A percentile compares a stretch with the other conserved stretches of the same genome.
phyloP scores from a whole-genome alignment of 768 basidiomycete species.

The Termitomyces sp. region DNA sequence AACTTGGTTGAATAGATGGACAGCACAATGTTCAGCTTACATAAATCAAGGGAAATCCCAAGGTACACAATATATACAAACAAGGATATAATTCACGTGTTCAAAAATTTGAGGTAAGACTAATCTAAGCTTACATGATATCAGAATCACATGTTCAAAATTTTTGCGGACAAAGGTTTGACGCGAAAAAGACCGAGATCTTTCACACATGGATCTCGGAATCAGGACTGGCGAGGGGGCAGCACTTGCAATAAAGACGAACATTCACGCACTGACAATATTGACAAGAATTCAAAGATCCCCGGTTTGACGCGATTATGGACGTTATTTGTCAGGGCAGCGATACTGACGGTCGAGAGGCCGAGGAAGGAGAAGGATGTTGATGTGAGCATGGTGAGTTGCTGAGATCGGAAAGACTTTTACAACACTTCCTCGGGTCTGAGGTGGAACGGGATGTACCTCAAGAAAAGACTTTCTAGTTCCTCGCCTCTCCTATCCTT shows the following conservation, averaged over 20 bases:
- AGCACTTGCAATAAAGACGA: not conserved
- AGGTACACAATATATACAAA: no score
- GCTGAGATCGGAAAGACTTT: conserved; percentile 24
- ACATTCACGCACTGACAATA: conserved; percentile 47
- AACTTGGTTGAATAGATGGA: no score
- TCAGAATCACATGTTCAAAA: no score
- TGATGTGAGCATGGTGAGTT: conserved; percentile 11
- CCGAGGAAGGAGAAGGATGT: conserved; percentile 26
- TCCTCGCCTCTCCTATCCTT: not conserved
- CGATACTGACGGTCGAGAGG: conserved; percentile 43
- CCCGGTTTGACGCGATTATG: conserved; percentile 33
- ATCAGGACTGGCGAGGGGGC: not conserved
- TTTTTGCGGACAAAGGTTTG: no score
- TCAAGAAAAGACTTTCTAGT: not conserved
- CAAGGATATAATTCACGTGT: no score
- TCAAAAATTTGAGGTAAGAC: no score
- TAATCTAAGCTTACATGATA: no score
- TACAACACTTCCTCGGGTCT: not conserved
- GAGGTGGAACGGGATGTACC: not conserved
- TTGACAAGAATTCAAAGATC: conserved; percentile 53
- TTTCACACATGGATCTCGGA: no score
- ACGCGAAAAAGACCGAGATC: no score
- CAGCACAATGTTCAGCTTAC: no score
- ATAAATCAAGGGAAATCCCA: no score
- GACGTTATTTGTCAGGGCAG: conserved; percentile 52